Base-by-base conservation (phyloP, 345 rosid genomes). In the Melastoma malabathricum region DNA sequence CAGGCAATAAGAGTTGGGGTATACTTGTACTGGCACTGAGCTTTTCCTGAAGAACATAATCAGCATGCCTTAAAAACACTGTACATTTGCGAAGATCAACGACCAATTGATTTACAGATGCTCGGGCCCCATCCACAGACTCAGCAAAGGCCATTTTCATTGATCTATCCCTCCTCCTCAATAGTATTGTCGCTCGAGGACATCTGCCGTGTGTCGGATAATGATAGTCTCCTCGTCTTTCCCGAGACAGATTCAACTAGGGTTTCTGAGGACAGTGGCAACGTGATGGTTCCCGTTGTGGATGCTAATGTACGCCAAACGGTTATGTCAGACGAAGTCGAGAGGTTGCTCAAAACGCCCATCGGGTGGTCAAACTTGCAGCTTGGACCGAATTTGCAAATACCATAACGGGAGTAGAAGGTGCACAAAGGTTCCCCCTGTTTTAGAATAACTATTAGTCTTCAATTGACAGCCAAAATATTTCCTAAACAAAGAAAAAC, bases 301-400 rank as follows among this genome's bases (percentile, higher is more conserved):
- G 92, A 73, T 34, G 72, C 81, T 64, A 75, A 50, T 13, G 68
- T 65, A 44, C 57, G 75, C 45, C 65, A 68, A 64, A 72, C 77
- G 5, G 84, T 70, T 19, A 71, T 56, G 61, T 72, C 89, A 19
- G 63, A 63, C 56, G 83, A 65, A 52, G 93, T 62, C 23, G 87
- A 22, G 41, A 70, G 61, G 71, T 71, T 80, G 68, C 82, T 82
- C 27, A 83, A 84, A 54, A 79, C 68, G 62, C 80, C 78, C 99
- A 88, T 88, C 19, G 99, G 99, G 60, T 92, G 99, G 72, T 92
- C 77, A 67, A 88, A 92, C 77, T 88, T 92, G 82, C 99, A 92
- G 65, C 97, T 92, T 46, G 97, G 95, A 50, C 97, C 99, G 68
- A 92, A 92, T 68, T 92, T 92, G 90, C 99, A 92, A 56, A 85